phyloP scores from a whole-genome alignment of 306 rosid species.

The Hippophae rhamnoides region DNA sequence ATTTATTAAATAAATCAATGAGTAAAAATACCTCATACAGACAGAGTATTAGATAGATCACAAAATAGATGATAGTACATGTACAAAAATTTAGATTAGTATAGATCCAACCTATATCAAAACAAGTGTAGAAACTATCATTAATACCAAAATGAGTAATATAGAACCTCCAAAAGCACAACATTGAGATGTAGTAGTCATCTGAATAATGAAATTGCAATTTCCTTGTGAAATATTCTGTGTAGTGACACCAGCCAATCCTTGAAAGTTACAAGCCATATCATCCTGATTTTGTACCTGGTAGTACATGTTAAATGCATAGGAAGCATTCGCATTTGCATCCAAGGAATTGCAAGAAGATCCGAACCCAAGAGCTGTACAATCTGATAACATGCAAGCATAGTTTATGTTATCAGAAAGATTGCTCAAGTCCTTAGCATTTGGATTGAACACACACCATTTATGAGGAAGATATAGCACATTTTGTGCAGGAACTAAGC shows the following conservation, averaged over 20 bases:
- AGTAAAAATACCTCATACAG: too few species aligned
- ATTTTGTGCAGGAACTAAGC: constrained; percentile 46
- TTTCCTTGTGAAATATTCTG: constrained; percentile 64
- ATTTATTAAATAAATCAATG: too few species aligned
- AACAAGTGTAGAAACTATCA: background rate
- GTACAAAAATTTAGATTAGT: too few species aligned
- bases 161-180: constrained; percentile 27
- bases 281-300: constrained; percentile 75
- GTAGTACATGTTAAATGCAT: constrained; percentile 84
- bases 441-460: constrained; percentile 83
- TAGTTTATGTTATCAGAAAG: constrained; percentile 67
- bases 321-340: constrained; percentile 79
- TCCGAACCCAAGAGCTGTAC: constrained; percentile 86
- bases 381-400: constrained; percentile 72
- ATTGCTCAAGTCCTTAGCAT: constrained; percentile 68
- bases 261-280: constrained; percentile 67
- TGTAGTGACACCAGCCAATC: constrained; percentile 50
- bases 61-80: too few species aligned
- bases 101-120: too few species aligned
- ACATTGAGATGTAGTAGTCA: constrained; percentile 27
- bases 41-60: too few species aligned
- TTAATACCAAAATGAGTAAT: constrained; percentile 16
- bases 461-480: constrained; percentile 54
- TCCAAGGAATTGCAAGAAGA: constrained; percentile 83
- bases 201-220: constrained; percentile 71